Evolutionary conservation across 2,329 filamentous ascomycete genomes (phyloP).

Genomic region (Monilinia fructicola): DNA sequence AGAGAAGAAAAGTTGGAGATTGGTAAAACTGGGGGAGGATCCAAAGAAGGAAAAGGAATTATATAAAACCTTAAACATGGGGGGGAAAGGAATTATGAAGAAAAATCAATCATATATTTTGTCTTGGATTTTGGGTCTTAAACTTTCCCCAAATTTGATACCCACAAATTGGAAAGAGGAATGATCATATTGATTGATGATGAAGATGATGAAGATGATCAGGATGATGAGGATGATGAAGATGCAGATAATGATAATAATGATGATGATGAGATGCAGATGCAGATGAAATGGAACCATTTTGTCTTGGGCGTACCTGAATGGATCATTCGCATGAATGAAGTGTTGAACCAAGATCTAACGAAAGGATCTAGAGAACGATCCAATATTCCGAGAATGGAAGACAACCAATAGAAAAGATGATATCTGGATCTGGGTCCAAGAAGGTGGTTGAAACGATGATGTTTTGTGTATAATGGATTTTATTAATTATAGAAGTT

Average conservation of each 20-base stretch:
- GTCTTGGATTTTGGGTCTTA: too few relatives aligned
- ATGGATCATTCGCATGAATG: neutral
- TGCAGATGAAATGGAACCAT: constrained; percentile 10
- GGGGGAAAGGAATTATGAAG: neutral
- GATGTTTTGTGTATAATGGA: neutral
- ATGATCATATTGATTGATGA: too few relatives aligned
- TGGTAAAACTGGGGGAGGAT: neutral
- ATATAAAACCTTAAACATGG: neutral
- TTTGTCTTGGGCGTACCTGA: constrained; percentile 16
- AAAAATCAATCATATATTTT: neutral
- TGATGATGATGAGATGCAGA: neutral
- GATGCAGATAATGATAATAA: too few relatives aligned
- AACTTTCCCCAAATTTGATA: constrained; percentile 4
- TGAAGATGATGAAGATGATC: neutral
- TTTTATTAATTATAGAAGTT: constrained; percentile 3
- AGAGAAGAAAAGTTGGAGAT: constrained; percentile 2
- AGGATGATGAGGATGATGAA: neutral
- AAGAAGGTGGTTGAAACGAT: neutral
- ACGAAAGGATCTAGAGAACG: constrained; percentile 2
- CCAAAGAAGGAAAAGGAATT: neutral
- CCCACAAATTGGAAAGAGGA: neutral
- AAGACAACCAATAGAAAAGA: neutral
- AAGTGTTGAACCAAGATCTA: too few relatives aligned
- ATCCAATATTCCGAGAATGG: neutral
- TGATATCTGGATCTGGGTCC: neutral